Evolutionary conservation across 495 filamentous ascomycete genomes (phyloP).

Genomic region (Podospora bellae-mahoneyi): DNA sequence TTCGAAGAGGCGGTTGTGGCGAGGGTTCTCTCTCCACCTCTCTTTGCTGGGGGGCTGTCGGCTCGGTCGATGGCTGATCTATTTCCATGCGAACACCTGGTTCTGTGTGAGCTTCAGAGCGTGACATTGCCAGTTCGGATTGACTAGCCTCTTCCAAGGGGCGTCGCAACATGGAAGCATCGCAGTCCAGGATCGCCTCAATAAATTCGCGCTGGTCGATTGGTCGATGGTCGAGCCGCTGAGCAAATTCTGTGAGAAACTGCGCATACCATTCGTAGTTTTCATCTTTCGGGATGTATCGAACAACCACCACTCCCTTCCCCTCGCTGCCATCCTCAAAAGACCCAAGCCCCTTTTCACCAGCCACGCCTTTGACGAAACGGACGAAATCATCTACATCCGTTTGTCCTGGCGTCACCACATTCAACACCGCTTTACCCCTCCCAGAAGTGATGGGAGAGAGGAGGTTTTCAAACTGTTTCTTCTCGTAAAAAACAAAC

Average conservation of each 20-base stretch:
- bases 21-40: conserved; percentile 14
- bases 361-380: conserved; percentile 71
- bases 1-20: conserved; percentile 20
- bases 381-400: conserved; percentile 71
- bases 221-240: conserved; percentile 70
- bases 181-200: conserved; percentile 77
- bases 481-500: conserved; percentile 78
- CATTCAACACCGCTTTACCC: conserved; percentile 73
- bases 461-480: conserved; percentile 75
- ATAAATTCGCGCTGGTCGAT: conserved; percentile 91
- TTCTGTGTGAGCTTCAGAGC: conserved; percentile 1
- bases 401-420: conserved; percentile 61
- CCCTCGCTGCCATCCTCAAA: conserved; percentile 59
- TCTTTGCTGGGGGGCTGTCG: conserved; percentile 12
- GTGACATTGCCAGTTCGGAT: conserved; percentile 11
- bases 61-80: conserved; percentile 25
- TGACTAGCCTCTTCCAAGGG: conserved; percentile 50
- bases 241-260: conserved; percentile 62
- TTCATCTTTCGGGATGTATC: conserved; percentile 61
- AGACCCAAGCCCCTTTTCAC: conserved; percentile 63
- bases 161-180: conserved; percentile 65
- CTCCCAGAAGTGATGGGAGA: conserved; percentile 71
- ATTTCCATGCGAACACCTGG: conserved; percentile 32
- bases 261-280: conserved; percentile 66
- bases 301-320: conserved; percentile 74